phyloP scores from a whole-genome alignment of 225 moss, liverwort and hornwort genomes.

The Marchantia polymorpha region DNA sequence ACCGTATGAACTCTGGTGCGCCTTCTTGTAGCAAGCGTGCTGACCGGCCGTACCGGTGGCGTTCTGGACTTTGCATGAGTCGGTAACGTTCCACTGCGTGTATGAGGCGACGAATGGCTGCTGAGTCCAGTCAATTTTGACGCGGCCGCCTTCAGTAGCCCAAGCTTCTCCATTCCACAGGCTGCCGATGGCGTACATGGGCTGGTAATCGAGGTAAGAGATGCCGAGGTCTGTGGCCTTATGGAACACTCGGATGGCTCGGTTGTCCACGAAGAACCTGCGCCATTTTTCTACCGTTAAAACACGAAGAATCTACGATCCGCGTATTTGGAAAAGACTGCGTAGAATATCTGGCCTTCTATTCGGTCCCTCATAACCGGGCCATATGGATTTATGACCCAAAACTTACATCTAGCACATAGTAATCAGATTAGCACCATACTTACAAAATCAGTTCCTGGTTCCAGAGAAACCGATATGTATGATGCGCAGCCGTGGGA shows the following conservation, averaged over 20 bases:
- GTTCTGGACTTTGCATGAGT: neutral
- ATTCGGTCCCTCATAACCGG: no score
- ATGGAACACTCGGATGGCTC: conserved; percentile 54
- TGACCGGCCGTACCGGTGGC: neutral
- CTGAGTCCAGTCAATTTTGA: conserved; percentile 49
- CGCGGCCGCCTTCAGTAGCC: conserved; percentile 64
- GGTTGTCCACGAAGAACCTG: conserved; percentile 72
- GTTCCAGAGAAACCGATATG: conserved; percentile 60
- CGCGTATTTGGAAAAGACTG: no score
- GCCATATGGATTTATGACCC: no score
- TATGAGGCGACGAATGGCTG: conserved; percentile 52
- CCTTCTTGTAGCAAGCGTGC: neutral
- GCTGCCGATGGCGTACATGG: conserved; percentile 68
- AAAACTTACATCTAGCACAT: no score
- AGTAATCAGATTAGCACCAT: neutral
- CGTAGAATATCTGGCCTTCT: no score
- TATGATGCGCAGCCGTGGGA: conserved; percentile 46
- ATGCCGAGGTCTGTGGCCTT: conserved; percentile 51
- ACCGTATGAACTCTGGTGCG: conserved; percentile 8
- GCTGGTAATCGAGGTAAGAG: conserved; percentile 60
- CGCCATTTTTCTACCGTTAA: no score
- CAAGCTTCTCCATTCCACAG: conserved; percentile 61
- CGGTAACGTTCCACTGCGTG: conserved; percentile 47
- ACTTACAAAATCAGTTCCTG: conserved; percentile 44
- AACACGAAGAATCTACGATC: no score